These are phyloP conservation scores for Thyridium curvatum DNA, from an alignment of 2,329 filamentous ascomycete species.

Conservation along the genomic window DNA sequence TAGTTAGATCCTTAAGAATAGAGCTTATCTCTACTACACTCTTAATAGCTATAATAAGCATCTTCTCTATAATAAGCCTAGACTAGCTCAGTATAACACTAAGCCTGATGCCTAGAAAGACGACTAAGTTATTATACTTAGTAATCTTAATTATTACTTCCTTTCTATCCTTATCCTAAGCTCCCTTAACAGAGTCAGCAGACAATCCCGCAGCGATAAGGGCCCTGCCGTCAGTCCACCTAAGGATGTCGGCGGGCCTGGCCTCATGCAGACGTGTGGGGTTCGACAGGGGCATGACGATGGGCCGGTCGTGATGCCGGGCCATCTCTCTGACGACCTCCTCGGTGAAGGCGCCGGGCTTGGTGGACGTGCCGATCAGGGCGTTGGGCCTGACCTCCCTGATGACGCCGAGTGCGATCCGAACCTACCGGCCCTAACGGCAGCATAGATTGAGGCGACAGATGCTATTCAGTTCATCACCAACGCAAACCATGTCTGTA, in stretches of 20 bases:
- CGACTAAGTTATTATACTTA: conserved; percentile 84
- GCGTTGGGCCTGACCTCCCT: conserved; percentile 71
- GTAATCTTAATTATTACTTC: conserved; percentile 48
- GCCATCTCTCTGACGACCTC: conserved; percentile 72
- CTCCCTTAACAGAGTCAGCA: conserved; percentile 64
- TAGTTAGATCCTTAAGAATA: conserved; percentile 54
- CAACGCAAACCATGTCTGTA: no score
- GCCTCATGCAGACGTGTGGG: conserved; percentile 82
- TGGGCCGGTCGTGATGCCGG: conserved; percentile 63
- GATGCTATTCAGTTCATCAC: no score
- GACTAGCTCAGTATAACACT: conserved; percentile 68
- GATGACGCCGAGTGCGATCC: conserved; percentile 63
- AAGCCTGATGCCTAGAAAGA: conserved; percentile 81
- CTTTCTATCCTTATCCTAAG: conserved; percentile 40
- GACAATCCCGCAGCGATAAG: conserved; percentile 81
- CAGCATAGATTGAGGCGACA: no score
- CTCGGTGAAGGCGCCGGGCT: conserved; percentile 69
- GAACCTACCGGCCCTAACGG: no score
- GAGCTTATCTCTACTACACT: conserved; percentile 68
- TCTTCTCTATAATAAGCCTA: conserved; percentile 62
- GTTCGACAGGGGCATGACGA: conserved; percentile 77
- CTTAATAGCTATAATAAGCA: conserved; percentile 75
- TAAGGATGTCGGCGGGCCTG: conserved; percentile 65
- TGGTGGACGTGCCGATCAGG: conserved; percentile 77
- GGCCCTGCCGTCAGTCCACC: conserved; percentile 73